phyloP scores from a whole-genome alignment of 352 stramenopile genomes.

The Globisporangium rhizosaccharum region DNA sequence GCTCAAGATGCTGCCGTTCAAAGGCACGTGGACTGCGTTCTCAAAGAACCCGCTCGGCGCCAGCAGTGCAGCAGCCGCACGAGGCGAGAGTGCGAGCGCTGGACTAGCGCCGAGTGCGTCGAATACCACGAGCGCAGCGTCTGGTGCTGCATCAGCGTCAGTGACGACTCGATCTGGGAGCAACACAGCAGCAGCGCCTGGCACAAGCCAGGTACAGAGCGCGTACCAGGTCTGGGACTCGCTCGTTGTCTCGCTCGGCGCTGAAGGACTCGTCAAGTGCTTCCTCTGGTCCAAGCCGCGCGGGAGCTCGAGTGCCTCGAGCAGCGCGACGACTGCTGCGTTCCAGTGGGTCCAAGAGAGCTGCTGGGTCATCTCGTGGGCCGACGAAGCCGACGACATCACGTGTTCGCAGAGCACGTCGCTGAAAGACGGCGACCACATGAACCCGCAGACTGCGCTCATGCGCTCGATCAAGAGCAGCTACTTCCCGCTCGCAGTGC shows the following conservation, averaged over 20 bases:
- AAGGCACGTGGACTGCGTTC: background rate
- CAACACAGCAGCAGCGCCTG: no score
- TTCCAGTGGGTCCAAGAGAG: conserved; percentile 75
- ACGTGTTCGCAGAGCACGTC: conserved; percentile 82
- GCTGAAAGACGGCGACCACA: conserved; percentile 74
- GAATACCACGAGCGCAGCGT: background rate
- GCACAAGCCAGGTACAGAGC: no score
- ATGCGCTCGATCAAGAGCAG: conserved; percentile 80
- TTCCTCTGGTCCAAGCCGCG: conserved; percentile 77
- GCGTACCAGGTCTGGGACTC: conserved; percentile 47
- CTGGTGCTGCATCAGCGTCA: background rate
- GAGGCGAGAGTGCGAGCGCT: background rate
- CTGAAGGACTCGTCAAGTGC: conserved; percentile 73
- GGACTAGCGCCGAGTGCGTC: background rate
- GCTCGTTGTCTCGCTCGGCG: conserved; percentile 66
- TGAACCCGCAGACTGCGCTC: conserved; percentile 73
- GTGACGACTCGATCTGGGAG: background rate
- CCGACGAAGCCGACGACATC: conserved; percentile 75
- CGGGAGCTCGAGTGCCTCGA: conserved; percentile 11
- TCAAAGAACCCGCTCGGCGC: conserved; percentile 3
- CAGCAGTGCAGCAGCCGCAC: background rate
- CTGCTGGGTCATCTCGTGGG: conserved; percentile 83
- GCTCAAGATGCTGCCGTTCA: conserved; percentile 29
- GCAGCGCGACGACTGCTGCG: conserved; percentile 8
- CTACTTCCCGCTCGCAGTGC: conserved; percentile 60